Conservation (phyloP, 495 filamentous ascomycete genomes). For the Apodospora peruviana region DNA sequence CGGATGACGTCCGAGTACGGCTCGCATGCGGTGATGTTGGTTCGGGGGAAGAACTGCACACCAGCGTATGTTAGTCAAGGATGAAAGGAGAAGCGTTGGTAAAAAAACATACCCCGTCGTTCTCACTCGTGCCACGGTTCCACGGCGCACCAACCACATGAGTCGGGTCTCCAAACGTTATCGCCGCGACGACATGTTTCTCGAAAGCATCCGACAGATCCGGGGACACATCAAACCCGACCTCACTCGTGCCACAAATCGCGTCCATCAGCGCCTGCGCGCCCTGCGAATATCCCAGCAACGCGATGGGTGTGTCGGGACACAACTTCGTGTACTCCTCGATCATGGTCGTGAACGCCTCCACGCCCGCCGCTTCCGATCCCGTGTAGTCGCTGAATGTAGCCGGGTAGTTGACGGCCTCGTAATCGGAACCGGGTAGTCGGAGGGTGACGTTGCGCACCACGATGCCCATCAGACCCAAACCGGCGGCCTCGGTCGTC, state of each 20-base stretch:
- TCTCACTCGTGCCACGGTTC: constrained; percentile 3
- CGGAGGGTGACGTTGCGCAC: constrained; percentile 13
- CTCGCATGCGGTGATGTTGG: constrained; percentile 9
- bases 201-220: neutral
- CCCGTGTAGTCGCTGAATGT: constrained; percentile 42
- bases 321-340: constrained; percentile 48
- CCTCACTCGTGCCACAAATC: neutral
- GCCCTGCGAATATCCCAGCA: constrained; percentile 33
- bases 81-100: constrained; percentile 4
- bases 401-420: constrained; percentile 22
- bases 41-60: constrained; percentile 15
- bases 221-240: neutral
- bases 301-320: constrained; percentile 50
- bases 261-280: constrained; percentile 9
- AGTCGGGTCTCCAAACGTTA: constrained; percentile 4
- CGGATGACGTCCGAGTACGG: constrained; percentile 2
- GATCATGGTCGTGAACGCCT: constrained; percentile 42
- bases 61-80: constrained; percentile 5
- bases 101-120: constrained; percentile 11
- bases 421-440: constrained; percentile 16
- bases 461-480: constrained; percentile 19
- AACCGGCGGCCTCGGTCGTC: constrained; percentile 15
- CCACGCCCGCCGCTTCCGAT: constrained; percentile 43
- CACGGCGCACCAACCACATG: constrained; percentile 1
- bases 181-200: neutral